These are phyloP conservation scores for Saccharomycopsis hybrid DNA, from an alignment of 1,139 yeast genomes.

Conservation along the genomic window DNA sequence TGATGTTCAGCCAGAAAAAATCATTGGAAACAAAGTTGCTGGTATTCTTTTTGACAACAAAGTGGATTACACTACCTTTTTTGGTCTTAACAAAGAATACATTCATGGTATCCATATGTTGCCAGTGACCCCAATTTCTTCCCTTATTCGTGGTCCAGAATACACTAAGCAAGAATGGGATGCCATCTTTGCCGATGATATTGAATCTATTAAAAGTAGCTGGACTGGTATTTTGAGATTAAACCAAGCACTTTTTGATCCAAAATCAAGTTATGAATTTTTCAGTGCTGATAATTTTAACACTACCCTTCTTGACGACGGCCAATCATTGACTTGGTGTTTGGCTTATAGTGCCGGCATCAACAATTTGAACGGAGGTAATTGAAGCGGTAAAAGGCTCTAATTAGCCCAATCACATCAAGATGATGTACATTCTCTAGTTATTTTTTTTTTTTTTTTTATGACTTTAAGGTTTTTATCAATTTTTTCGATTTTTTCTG, in stretches of 20 bases:
- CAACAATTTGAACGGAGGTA: neutral
- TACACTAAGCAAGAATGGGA: constrained; percentile 68
- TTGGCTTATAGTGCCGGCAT: constrained; percentile 55
- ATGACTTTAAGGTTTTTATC: neutral
- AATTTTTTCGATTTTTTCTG: too few relatives aligned
- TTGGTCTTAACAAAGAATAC: constrained; percentile 56
- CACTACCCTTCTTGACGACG: constrained; percentile 52
- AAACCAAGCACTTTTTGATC: constrained; percentile 60
- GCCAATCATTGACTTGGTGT: constrained; percentile 72
- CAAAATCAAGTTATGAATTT: constrained; percentile 49
- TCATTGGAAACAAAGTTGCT: constrained; percentile 53
- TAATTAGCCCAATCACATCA: too few relatives aligned
- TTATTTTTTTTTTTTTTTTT: too few relatives aligned
- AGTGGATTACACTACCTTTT: constrained; percentile 68
- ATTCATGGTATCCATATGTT: constrained; percentile 82
- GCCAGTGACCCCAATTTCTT: constrained; percentile 67
- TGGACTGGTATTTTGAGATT: constrained; percentile 68
- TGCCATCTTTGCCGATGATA: constrained; percentile 39
- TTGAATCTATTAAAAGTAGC: constrained; percentile 47
- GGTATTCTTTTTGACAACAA: constrained; percentile 72
- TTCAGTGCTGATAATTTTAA: constrained; percentile 44
- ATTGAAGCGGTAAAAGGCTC: too few relatives aligned
- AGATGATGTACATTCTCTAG: too few relatives aligned
- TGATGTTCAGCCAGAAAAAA: constrained; percentile 45
- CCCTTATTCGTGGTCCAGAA: constrained; percentile 50